Evolutionary conservation across 2,329 filamentous ascomycete species (phyloP), one percentile per base, ranked within the genome.

Genomic region (Aspergillus vadensis): DNA sequence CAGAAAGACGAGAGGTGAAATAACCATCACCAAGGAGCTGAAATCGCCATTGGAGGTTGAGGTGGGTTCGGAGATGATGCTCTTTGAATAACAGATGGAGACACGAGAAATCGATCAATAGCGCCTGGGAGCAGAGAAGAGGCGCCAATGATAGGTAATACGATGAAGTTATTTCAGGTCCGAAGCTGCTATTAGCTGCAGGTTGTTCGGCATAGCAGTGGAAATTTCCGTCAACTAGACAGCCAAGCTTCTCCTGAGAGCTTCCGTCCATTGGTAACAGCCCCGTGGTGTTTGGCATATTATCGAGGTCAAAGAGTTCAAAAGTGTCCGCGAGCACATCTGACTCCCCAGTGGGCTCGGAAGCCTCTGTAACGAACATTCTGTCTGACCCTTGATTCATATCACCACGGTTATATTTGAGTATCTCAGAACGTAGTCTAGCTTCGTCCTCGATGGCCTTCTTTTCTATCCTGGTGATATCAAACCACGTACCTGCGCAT

Each of bases 21-120:
- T 91, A 82, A 5, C 92, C 92, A 68, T 95, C 92, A 2, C 92
- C 90, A 6, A 98, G 81, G 1, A 98, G 83, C 55, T 96, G 91
- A 65, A 95, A 97, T 47, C 89, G 85, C 61, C 86, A 86, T 69
- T 96, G 92, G 1, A 96, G 72, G 4, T 82, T 81, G 0, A 98
- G 78, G 70, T 98, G 92, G 1, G 85, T 79, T 15, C 86, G 84
- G 4, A 99, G 77, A 9, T 86, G 80, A 70, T 96, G 91, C 5
- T 86, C 82, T 17, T 84, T 84, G 72, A 97, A 96, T 19, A 98
- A 84, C 8, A 96, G 80, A 17, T 86, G 82, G 67, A 97, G 85
- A 59, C 90, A 91, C 55, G 91, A 89, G 30, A 86, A 86, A 66
- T 93, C 95, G 39, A 97, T 83, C 0, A 96, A 79, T 44, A 86